A percentile compares a stretch with the other conserved stretches of the same genome.
phyloP scores from a whole-genome alignment of 371 early-diverging fungal genomes.

The Circinella umbellata region DNA sequence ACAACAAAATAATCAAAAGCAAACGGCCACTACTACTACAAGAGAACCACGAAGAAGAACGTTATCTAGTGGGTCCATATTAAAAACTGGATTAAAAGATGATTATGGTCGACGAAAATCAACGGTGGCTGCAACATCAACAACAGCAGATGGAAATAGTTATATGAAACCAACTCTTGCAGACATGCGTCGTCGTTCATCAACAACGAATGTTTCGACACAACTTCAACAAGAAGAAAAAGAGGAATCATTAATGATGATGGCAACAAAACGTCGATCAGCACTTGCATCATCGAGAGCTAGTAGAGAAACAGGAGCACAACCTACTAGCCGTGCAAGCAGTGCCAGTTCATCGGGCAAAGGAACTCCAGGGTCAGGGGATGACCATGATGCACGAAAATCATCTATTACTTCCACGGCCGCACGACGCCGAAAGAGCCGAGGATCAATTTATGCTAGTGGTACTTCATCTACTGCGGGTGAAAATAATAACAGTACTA shows the following conservation, averaged over 20 bases:
- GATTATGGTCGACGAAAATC: slow-evolving; percentile 25
- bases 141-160: background rate
- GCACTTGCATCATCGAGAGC: slow-evolving; percentile 18
- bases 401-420: background rate
- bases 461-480: background rate
- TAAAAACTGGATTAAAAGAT: slow-evolving; percentile 15
- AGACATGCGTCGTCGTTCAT: slow-evolving; percentile 31
- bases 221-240: slow-evolving; percentile 14
- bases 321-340: slow-evolving; percentile 15
- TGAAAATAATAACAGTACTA: background rate
- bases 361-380: slow-evolving; percentile 19
- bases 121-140: slow-evolving; percentile 13
- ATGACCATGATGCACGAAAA: slow-evolving; percentile 21
- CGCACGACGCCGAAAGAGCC: slow-evolving; percentile 13
- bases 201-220: background rate
- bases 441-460: background rate
- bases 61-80: slow-evolving; percentile 32
- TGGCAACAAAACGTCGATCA: slow-evolving; percentile 26
- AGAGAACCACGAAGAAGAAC: slow-evolving; percentile 35
- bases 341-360: slow-evolving; percentile 16
- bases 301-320: slow-evolving; percentile 18
- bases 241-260: slow-evolving; percentile 20
- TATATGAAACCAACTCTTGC: slow-evolving; percentile 38
- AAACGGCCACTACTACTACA: background rate
- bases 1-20: background rate